A percentile compares a stretch with the other conserved stretches of the same genome.
phyloP scores from a whole-genome alignment of 148 eudicot genomes.

The Tetragonia tetragonoides region DNA sequence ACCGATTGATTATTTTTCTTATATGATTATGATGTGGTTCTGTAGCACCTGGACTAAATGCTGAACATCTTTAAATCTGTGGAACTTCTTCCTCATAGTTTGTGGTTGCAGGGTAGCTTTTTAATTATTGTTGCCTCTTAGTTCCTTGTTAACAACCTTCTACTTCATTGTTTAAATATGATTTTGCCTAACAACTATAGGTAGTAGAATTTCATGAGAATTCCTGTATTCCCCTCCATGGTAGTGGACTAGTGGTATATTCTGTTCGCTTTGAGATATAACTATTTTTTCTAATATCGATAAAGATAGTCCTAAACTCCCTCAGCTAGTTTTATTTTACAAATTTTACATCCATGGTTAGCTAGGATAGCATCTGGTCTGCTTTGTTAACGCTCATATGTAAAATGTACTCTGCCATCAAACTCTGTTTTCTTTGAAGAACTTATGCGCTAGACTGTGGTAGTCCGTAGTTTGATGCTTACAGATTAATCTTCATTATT shows the following conservation, averaged over 20 bases:
- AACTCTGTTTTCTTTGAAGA: neutral
- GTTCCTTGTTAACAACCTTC: neutral
- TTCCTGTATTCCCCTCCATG: neutral
- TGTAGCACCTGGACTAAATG: neutral
- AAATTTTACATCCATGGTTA: neutral
- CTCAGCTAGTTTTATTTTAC: neutral
- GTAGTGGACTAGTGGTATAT: neutral
- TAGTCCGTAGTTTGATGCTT: neutral
- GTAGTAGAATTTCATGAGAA: neutral
- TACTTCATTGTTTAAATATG: neutral
- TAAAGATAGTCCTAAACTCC: neutral
- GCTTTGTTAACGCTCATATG: neutral
- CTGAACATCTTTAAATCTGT: neutral
- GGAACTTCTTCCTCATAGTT: neutral
- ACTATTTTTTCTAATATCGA: neutral
- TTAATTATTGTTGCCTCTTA: neutral
- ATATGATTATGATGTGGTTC: neutral
- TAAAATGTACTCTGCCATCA: neutral
- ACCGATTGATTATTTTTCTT: slow-evolving; percentile 3
- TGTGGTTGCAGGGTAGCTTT: neutral
- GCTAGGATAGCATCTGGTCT: neutral
- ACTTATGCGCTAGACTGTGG: neutral
- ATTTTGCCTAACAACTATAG: neutral
- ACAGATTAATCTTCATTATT: slow-evolving; percentile 13
- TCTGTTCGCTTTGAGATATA: neutral